phyloP scores from a whole-genome alignment of 192 early-diverging fungal species.

The Coemansia sp. region DNA sequence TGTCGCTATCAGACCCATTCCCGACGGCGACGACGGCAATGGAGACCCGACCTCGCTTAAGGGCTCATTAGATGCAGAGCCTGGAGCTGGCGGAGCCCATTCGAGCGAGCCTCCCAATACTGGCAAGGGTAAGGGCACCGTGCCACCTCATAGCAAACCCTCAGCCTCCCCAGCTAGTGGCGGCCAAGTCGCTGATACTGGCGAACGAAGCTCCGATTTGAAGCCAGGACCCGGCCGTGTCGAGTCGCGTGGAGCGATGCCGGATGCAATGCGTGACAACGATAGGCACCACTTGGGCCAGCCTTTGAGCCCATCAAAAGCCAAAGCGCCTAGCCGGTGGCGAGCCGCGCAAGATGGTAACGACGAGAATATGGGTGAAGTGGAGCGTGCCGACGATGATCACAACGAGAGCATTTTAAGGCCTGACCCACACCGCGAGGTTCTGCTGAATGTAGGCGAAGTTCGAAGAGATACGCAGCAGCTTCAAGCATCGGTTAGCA shows the following conservation, averaged over 20 bases:
- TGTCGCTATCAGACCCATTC: constrained; percentile 36
- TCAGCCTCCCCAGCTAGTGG: constrained; percentile 1
- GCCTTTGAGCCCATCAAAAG: background rate
- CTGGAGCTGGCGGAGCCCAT: constrained; percentile 2
- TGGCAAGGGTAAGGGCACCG: background rate
- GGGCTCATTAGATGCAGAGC: constrained; percentile 26
- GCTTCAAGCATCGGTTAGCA: constrained; percentile 36
- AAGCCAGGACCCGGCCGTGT: constrained; percentile 3
- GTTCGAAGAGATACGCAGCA: constrained; percentile 40
- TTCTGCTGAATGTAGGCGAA: constrained; percentile 46
- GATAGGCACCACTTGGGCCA: background rate
- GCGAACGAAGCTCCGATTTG: background rate
- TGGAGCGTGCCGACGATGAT: constrained; percentile 6
- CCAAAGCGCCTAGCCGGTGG: constrained; percentile 7
- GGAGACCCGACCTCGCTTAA: constrained; percentile 25
- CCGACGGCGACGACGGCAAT: constrained; percentile 14
- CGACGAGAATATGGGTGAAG: background rate
- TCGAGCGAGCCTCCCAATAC: background rate
- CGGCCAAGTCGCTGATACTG: background rate
- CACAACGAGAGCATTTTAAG: constrained; percentile 11
- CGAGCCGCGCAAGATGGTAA: background rate
- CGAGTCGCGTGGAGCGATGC: background rate
- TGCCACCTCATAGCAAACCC: background rate
- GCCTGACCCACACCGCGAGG: constrained; percentile 32
- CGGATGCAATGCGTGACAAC: background rate